These are phyloP conservation scores for Fusarium vanettenii DNA, from an alignment of 2,329 filamentous ascomycete species.

Conservation along the genomic window DNA sequence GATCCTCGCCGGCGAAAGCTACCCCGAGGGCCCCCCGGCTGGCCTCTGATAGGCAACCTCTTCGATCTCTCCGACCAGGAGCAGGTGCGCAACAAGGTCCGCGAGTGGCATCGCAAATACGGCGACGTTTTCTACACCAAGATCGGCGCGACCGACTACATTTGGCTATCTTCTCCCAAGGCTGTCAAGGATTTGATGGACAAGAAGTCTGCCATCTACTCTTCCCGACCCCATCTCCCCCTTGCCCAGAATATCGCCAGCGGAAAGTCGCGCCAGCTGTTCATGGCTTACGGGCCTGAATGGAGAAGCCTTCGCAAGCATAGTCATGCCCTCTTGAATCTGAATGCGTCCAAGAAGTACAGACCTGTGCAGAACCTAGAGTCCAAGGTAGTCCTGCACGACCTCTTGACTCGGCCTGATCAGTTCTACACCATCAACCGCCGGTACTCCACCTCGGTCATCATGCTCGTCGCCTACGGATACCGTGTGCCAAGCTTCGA, in stretches of 20 bases:
- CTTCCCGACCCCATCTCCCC: conserved; percentile 16
- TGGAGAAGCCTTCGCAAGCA: conserved; percentile 23
- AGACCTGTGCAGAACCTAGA: conserved; percentile 35
- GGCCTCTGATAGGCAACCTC: too few relatives aligned
- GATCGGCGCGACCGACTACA: conserved; percentile 23
- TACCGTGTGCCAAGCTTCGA: conserved; percentile 29
- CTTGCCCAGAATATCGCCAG: conserved; percentile 18
- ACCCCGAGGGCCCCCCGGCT: too few relatives aligned
- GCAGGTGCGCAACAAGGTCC: too few relatives aligned
- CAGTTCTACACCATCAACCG: conserved; percentile 35
- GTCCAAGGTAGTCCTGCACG: conserved; percentile 24
- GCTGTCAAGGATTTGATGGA: conserved; percentile 29
- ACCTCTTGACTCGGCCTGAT: conserved; percentile 11
- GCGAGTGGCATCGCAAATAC: conserved; percentile 11
- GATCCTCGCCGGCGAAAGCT: too few relatives aligned
- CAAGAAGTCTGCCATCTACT: conserved; percentile 25
- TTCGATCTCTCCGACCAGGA: too few relatives aligned
- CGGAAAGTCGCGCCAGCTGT: conserved; percentile 18
- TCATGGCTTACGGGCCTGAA: conserved; percentile 23
- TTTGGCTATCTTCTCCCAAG: conserved; percentile 24
- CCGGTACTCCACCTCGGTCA: conserved; percentile 33
- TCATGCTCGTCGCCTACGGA: conserved; percentile 36
- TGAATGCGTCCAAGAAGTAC: conserved; percentile 22
- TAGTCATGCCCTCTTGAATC: conserved; percentile 23
- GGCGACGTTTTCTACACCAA: conserved; percentile 28